Base-by-base conservation (phyloP, 495 filamentous ascomycete species). In the Aspergillus diversus region DNA sequence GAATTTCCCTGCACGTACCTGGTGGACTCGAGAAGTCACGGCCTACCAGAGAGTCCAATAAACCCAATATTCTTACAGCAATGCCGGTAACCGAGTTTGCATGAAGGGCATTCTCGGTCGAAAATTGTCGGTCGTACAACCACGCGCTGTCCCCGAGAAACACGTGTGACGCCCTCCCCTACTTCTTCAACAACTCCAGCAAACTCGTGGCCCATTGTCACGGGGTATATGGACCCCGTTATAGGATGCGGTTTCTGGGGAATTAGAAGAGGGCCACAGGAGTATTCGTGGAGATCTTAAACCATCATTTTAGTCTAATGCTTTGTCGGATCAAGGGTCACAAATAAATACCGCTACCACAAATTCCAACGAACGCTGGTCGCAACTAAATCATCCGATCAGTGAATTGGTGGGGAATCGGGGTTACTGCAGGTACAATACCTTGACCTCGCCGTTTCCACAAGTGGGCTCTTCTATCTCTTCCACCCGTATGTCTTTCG, bases 181-280 rank as follows among this genome's bases (percentile, higher is more conserved):
- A 88, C 75, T 67, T 86, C 86, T 48, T 86, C 80, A 13, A 89
- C 75, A 0, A 77, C 76, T 16, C 86, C 87, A 42, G 75, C 76
- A 66, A 89, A 85, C 63, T 88, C 86, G 59, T 89, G 86, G 15
- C 86, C 87, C 55, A 88, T 74, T 3, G 82, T 81, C 37, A 85
- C 57, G 1, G 86, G 86, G n/a, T 80, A 73, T 11, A 70, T 73
- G 54, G 83, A 76, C 37, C 80, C 77, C 9, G 85, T 88, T 51
- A 87, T 81, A 1, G 75, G 77, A 69, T 89, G 86, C 5, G 83
- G 80, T 42, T 59, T 63, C 15, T 72, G 77, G 0, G 84, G 85
- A 27, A 82, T 80, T 16, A 87, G 71, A 21, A 77, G 82, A 11
- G 83, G 80, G 11, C 84, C 85, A n/a, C 76, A 71, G 0, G 56